These are phyloP conservation scores for Alternaria dauci DNA, from an alignment of 2,329 filamentous ascomycete genomes.

Conservation along the genomic window DNA sequence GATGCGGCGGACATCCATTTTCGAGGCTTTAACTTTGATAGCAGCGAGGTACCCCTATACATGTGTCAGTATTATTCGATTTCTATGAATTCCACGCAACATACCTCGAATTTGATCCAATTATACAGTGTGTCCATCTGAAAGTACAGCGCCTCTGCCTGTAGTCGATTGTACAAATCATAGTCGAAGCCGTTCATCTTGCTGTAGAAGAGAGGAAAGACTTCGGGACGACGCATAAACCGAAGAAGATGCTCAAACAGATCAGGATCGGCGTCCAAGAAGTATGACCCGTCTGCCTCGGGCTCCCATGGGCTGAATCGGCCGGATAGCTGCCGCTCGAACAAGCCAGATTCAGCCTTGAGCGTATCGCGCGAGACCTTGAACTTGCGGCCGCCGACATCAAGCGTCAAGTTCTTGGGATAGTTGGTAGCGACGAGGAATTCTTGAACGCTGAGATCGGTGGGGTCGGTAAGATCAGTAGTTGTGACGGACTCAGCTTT, in stretches of 20 bases:
- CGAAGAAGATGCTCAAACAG: conserved; percentile 42
- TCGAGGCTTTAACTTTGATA: conserved; percentile 17
- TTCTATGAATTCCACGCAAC: neutral
- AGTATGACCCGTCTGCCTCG: conserved; percentile 44
- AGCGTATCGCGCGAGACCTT: conserved; percentile 17
- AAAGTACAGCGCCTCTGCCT: conserved; percentile 49
- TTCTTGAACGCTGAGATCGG: neutral
- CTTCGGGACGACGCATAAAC: conserved; percentile 30
- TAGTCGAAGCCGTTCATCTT: conserved; percentile 43
- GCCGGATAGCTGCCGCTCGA: conserved; percentile 10
- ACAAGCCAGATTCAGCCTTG: conserved; percentile 17
- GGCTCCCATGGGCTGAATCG: conserved; percentile 13
- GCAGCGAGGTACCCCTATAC: conserved; percentile 31
- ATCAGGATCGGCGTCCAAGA: conserved; percentile 51
- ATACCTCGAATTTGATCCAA: conserved; percentile 39
- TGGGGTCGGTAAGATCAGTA: neutral
- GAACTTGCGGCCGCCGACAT: conserved; percentile 28
- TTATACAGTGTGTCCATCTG: conserved; percentile 37
- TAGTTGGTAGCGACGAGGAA: neutral
- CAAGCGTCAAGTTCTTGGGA: conserved; percentile 21
- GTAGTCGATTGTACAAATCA: conserved; percentile 42
- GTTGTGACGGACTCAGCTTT: neutral
- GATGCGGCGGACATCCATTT: neutral
- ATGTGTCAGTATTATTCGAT: neutral
- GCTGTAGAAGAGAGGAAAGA: conserved; percentile 48